Percentiles rank a stretch among this genome's conserved stretches.
Evolutionary conservation across 2,329 filamentous ascomycete genomes (phyloP).

Genomic region (Ophiostoma sp.): DNA sequence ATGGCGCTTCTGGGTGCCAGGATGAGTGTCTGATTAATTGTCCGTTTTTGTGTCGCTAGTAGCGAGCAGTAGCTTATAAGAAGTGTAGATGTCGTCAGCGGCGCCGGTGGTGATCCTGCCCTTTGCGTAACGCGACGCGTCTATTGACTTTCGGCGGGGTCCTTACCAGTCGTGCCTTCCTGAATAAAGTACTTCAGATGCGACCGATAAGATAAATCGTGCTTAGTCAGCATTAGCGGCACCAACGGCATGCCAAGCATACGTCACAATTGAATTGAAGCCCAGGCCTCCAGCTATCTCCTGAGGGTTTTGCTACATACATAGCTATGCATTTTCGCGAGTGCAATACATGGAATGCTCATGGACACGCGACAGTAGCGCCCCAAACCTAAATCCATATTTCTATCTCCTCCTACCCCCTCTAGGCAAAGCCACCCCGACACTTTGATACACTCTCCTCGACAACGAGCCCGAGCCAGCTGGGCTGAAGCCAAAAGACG

Average conservation of each 20-base stretch:
- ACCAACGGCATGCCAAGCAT: not conserved
- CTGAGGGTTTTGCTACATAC: not conserved
- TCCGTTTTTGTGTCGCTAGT: not conserved
- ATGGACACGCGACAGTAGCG: not conserved
- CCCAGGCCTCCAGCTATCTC: not conserved
- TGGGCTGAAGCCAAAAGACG: not conserved
- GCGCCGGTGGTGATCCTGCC: not conserved
- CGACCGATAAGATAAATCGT: not conserved
- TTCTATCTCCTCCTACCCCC: not conserved
- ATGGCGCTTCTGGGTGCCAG: not conserved
- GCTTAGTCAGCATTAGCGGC: conserved; percentile 6
- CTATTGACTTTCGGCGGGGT: conserved; percentile 15
- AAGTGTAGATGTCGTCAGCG: not conserved
- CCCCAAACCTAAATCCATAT: too few relatives aligned
- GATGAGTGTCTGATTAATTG: not conserved
- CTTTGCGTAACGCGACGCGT: conserved; percentile 12
- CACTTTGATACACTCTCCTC: not conserved
- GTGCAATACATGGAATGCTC: not conserved
- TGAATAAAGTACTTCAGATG: not conserved
- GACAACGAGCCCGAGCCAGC: not conserved
- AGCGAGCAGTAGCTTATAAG: not conserved
- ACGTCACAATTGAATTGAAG: conserved; percentile 10
- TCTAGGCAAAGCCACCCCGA: not conserved
- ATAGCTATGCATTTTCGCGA: not conserved
- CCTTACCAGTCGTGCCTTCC: not conserved